Evolutionary conservation across 2,329 filamentous ascomycete genomes (phyloP).

Genomic region (Aureobasidium sp.): DNA sequence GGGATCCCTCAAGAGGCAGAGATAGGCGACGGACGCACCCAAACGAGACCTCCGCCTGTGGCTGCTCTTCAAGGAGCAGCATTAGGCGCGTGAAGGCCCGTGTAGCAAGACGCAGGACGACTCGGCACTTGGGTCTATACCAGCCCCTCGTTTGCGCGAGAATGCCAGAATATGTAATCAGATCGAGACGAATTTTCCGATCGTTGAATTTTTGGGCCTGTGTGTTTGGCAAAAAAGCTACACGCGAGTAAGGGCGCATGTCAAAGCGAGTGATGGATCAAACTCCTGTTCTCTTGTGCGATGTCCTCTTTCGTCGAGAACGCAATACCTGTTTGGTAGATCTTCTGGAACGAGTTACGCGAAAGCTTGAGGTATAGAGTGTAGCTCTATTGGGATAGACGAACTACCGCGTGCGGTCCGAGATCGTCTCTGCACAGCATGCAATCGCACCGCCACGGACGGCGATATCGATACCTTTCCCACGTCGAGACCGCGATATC

Average conservation of each 20-base stretch:
- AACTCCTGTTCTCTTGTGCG: not conserved
- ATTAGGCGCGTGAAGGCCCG: not conserved
- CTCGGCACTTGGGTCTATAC: not conserved
- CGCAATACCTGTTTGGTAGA: not conserved
- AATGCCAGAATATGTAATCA: not conserved
- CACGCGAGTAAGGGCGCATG: not conserved
- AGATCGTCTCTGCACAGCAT: not conserved
- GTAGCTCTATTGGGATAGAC: not conserved
- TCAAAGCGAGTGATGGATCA: not conserved
- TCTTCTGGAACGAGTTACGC: not conserved
- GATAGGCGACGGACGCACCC: not conserved
- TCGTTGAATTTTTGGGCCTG: not conserved
- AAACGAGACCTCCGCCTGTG: not conserved
- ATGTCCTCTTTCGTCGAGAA: not conserved
- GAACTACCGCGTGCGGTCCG: not conserved
- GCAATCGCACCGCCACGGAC: not conserved
- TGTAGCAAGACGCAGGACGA: not conserved
- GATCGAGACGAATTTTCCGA: not conserved
- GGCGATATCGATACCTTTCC: not conserved
- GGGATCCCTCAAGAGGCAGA: not conserved
- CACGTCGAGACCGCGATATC: slow-evolving; percentile 6
- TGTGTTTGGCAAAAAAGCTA: not conserved
- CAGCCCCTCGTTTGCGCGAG: not conserved
- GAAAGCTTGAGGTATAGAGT: not conserved
- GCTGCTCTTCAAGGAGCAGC: not conserved